These are phyloP conservation scores for Lophiostoma macrostomum DNA, from an alignment of 495 filamentous ascomycete genomes.

Conservation along the genomic window DNA sequence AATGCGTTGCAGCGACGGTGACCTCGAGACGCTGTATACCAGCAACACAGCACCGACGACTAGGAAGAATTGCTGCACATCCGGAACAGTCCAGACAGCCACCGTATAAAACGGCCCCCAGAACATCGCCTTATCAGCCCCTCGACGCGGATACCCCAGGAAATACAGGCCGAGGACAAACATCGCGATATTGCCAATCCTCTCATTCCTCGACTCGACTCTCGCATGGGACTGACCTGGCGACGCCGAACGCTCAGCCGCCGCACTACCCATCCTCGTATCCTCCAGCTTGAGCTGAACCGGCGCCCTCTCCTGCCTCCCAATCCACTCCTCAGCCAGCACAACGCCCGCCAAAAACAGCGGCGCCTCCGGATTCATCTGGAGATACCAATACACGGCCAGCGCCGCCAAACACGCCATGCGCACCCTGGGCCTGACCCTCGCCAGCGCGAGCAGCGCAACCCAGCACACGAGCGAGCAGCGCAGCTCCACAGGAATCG, in stretches of 20 bases:
- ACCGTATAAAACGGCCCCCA: too few species aligned
- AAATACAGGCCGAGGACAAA: too few species aligned
- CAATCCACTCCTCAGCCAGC: not conserved
- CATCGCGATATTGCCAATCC: too few species aligned
- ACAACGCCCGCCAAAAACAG: not conserved
- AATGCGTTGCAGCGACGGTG: not conserved
- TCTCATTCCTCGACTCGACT: too few species aligned
- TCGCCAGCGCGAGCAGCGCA: not conserved
- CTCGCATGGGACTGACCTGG: too few species aligned
- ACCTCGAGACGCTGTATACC: not conserved
- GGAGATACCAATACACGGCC: not conserved
- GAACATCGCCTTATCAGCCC: too few species aligned
- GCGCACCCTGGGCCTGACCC: not conserved
- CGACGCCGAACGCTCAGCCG: too few species aligned
- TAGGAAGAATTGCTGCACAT: not conserved
- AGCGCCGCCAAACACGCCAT: too few species aligned
- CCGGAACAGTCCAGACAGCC: not conserved
- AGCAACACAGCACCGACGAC: not conserved
- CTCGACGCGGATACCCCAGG: too few species aligned
- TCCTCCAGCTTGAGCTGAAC: too few species aligned
- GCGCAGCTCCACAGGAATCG: constrained; percentile 3
- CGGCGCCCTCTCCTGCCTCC: too few species aligned
- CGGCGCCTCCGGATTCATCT: not conserved
- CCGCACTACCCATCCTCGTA: too few species aligned
- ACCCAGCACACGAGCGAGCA: not conserved